Percentiles rank a stretch among this genome's conserved stretches.
Conservation (phyloP, 2,329 filamentous ascomycete genomes). For the Penicillium sp. region DNA sequence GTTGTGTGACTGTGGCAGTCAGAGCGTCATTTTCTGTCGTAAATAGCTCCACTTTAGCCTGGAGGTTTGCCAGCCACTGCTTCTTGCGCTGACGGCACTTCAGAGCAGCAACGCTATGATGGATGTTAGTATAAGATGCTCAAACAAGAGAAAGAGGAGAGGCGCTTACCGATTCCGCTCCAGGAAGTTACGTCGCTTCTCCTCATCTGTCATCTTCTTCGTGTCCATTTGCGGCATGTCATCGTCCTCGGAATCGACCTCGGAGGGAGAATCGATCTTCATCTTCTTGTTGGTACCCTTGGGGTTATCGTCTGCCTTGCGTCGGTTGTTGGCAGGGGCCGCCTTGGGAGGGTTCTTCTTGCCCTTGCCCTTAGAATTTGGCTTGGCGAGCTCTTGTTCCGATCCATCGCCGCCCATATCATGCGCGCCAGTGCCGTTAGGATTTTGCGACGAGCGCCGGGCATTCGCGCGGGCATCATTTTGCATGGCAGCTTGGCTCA, state of each 20-base stretch:
- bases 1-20: slow-evolving; percentile 77
- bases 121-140: slow-evolving; percentile 29
- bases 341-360: slow-evolving; percentile 66
- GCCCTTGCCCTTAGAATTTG: slow-evolving; percentile 67
- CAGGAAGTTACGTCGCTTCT: slow-evolving; percentile 97
- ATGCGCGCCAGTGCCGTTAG: slow-evolving; percentile 61
- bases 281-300: slow-evolving; percentile 76
- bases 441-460: slow-evolving; percentile 47
- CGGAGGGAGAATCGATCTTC: slow-evolving; percentile 58
- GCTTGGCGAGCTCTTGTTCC: slow-evolving; percentile 71
- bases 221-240: slow-evolving; percentile 59
- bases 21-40: slow-evolving; percentile 89
- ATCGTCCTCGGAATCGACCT: slow-evolving; percentile 57
- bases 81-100: slow-evolving; percentile 99
- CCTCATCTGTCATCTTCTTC: slow-evolving; percentile 95
- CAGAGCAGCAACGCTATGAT: slow-evolving; percentile 80
- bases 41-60: slow-evolving; percentile 92
- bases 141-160: neutral
- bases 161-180: slow-evolving; percentile 84
- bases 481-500: slow-evolving; percentile 44
- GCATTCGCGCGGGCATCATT: slow-evolving; percentile 51
- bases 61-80: slow-evolving; percentile 95
- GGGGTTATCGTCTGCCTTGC: slow-evolving; percentile 76
- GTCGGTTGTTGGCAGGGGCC: slow-evolving; percentile 64
- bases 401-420: slow-evolving; percentile 72